These are phyloP conservation scores for Anacardium occidentale DNA, from an alignment of 345 rosid species.

Conservation along the genomic window DNA sequence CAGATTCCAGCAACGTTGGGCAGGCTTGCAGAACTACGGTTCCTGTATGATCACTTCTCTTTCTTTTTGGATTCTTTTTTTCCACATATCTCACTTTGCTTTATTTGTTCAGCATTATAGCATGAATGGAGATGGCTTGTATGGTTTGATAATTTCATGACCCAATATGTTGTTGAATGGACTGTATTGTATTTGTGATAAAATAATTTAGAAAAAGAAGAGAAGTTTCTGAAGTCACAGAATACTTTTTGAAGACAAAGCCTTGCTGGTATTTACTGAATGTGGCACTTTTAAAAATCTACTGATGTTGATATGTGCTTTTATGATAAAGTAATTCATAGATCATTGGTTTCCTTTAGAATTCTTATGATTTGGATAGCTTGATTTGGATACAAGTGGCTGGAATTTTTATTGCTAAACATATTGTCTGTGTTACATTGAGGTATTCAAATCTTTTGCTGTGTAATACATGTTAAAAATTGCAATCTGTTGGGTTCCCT, in stretches of 20 bases:
- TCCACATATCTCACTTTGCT: conserved; percentile 4
- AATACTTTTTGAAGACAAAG: neutral
- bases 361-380: conserved; percentile 1
- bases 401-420: neutral
- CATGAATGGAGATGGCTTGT: neutral
- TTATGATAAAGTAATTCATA: no score
- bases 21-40: conserved; percentile 57
- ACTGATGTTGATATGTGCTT: neutral
- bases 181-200: neutral
- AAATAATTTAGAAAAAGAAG: neutral
- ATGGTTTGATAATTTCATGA: neutral
- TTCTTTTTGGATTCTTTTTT: conserved; percentile 3
- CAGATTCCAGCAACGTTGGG: conserved; percentile 58
- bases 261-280: neutral
- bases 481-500: neutral
- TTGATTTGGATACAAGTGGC: neutral
- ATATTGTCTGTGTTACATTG: no score
- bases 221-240: neutral
- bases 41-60: conserved; percentile 53
- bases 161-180: neutral
- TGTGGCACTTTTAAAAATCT: neutral
- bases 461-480: neutral
- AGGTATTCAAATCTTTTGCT: neutral
- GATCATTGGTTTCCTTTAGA: neutral
- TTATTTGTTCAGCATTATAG: neutral